Percentiles rank a stretch among this genome's conserved stretches.
Evolutionary conservation across 2,329 filamentous ascomycete species (phyloP).

Genomic region (Sclerotinia spermophila): DNA sequence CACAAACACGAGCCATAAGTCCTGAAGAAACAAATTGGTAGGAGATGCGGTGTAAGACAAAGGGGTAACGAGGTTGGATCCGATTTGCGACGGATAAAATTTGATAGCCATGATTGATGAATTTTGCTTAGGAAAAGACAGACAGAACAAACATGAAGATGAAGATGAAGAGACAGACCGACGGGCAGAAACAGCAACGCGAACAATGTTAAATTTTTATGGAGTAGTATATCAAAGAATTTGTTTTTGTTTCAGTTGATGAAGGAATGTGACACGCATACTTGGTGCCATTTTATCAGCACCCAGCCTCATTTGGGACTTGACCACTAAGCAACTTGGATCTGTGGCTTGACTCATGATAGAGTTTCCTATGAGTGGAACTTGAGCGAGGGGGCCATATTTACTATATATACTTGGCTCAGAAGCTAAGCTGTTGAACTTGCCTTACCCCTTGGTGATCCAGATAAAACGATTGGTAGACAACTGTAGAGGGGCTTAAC

Average conservation of each 20-base stretch:
- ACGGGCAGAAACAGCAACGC: background rate
- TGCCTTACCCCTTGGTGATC: background rate
- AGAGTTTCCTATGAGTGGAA: background rate
- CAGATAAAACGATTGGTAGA: background rate
- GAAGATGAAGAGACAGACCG: background rate
- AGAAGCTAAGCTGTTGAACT: background rate
- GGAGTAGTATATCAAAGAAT: background rate
- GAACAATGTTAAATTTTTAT: background rate
- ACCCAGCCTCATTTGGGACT: slow-evolving; percentile 3
- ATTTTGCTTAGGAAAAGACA: background rate
- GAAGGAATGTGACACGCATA: slow-evolving; percentile 18
- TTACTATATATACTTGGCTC: background rate
- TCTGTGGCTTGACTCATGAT: background rate
- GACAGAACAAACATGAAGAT: background rate
- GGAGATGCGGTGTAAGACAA: slow-evolving; percentile 23
- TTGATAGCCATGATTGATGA: slow-evolving; percentile 40
- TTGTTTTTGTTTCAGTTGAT: slow-evolving; percentile 7
- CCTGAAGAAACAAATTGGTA: slow-evolving; percentile 16
- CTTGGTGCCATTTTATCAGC: background rate
- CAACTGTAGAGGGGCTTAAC: background rate
- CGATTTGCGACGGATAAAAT: slow-evolving; percentile 53
- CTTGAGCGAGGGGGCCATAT: no score
- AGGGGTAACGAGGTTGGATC: slow-evolving; percentile 44
- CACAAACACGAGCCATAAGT: background rate
- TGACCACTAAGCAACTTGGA: background rate